Evolutionary conservation across 2,329 filamentous ascomycete genomes (phyloP), one percentile per base, ranked within the genome.

Genomic region (Fusarium sp.): DNA sequence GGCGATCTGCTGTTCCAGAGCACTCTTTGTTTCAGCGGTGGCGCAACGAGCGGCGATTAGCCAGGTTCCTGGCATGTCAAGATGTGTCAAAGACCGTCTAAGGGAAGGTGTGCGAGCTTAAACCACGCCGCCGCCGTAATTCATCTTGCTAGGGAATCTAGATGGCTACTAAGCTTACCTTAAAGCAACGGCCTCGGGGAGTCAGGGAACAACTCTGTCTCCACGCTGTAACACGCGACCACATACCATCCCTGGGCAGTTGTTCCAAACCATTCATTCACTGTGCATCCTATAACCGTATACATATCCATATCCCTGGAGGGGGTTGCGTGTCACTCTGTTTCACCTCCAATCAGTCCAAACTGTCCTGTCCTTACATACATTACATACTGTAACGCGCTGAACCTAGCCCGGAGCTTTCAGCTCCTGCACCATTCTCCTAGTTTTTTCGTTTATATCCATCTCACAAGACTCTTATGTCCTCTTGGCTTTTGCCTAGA

Each of bases 401-500:
- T 61, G 47, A 36, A 33, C 47, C 54, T 60, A 36, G 27, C 47
- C 54, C 59, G 56, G 56, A 46, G 56, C 56, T 46, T 53, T 52
- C 64, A 63, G 58, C 63, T 67, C 36, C 33, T 46, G 25, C 20
- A 45, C 35, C 31, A 21, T 36, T 54, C 13, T 43, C 23, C 35
- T 55, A 43, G 37, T 35, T 25, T 43, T 7, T 18, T 61, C 55
- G 45, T 45, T 48, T 36, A 46, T 49, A 59, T 56, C 54, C 46
- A 59, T 56, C 54, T 62, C 41, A 37, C 59, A 48, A 58, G 62
- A 62, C 59, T 49, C 66, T 69, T 66, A 66, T 67, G 43, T 61
- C 61, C 31, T 53, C 61, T 69, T 69, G 66, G 66, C 66, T 69
- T 69, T 69, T 58, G 66, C 65, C 66, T 43, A 69, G 65, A 48